Evolutionary conservation across 345 rosid species (phyloP), one percentile per base, ranked within the genome.

Genomic region (Cardiospermum halicacabum): DNA sequence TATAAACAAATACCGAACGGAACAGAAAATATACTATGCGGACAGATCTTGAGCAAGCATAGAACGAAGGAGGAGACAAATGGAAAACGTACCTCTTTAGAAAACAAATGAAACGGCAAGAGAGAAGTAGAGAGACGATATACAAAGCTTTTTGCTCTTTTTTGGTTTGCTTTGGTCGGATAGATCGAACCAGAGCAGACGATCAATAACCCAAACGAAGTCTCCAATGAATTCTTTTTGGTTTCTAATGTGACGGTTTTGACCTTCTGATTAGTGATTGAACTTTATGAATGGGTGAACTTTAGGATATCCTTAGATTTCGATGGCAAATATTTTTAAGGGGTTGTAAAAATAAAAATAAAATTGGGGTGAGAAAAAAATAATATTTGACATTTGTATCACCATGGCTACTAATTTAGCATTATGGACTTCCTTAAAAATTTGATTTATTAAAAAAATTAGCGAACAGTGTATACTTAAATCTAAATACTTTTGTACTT

Each of bases 141-240:
- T 18, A 47, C 51, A 21, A 19, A 61, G 55, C 26, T 8, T 25
- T 36, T 13, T 42, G 53, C 42, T 15, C 15, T 43, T 43, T 34
- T 34, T 32, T 10, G 37, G 68, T 53, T 18, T 12, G 37, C 72
- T 32, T 54, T 28, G 72, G 72, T 61, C 42, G 48, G 27, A 48
- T 31, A 54, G 67, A 61, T 69, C 67, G 67, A 28, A 54, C 60
- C 57, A 30, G 54, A 11, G 26, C 18, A n/a, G 40, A 28, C 5
- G 50, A 48, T 6, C 48, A 48, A 53, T 48, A 36, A 58, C 13
- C 32, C 39, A 12, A 48, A 67, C 70, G 75, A 67, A 62, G 64
- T 47, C 40, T 73, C 43, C 75, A 58, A 63, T 26, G 77, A 77
- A 65, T n/a, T 15, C n/a, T 45, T 56, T 69, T 40, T 61, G 42